phyloP scores from a whole-genome alignment of 1,284 basidiomycete species.

The Boletus sp. region DNA sequence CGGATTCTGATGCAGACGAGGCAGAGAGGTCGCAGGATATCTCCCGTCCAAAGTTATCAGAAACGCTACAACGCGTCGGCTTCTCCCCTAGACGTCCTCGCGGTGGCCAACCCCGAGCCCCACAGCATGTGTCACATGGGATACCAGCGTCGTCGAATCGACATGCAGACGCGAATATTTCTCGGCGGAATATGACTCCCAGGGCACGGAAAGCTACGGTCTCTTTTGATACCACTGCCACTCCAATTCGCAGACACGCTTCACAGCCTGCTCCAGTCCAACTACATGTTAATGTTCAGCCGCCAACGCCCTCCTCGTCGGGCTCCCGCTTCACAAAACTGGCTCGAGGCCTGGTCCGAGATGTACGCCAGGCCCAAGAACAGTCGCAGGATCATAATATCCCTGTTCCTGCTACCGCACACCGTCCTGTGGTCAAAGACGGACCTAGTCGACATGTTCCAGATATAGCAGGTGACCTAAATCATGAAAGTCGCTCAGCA shows the following conservation, averaged over 20 bases:
- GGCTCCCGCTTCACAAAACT: conserved; percentile 58
- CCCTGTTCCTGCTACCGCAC: background rate
- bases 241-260: conserved; percentile 28
- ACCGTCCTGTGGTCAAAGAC: conserved; percentile 16
- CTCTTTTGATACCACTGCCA: conserved; percentile 31
- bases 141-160: conserved; percentile 16
- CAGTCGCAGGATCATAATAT: conserved; percentile 13
- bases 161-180: conserved; percentile 10
- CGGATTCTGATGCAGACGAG: conserved; percentile 17
- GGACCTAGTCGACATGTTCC: conserved; percentile 1
- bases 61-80: conserved; percentile 60
- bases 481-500: conserved; percentile 9
- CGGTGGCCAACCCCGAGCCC: conserved; percentile 38
- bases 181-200: conserved; percentile 35
- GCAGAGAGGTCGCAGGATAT: conserved; percentile 30
- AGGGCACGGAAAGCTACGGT: conserved; percentile 36
- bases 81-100: conserved; percentile 73
- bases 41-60: conserved; percentile 60
- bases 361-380: conserved; percentile 48
- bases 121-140: conserved; percentile 16
- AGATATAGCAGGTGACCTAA: conserved; percentile 11
- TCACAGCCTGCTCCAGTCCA: conserved; percentile 34
- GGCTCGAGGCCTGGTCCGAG: conserved; percentile 52
- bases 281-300: conserved; percentile 52
- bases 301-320: conserved; percentile 53